Base-by-base conservation (phyloP, 1,284 basidiomycete genomes). In the Rhodotorula sp. region DNA sequence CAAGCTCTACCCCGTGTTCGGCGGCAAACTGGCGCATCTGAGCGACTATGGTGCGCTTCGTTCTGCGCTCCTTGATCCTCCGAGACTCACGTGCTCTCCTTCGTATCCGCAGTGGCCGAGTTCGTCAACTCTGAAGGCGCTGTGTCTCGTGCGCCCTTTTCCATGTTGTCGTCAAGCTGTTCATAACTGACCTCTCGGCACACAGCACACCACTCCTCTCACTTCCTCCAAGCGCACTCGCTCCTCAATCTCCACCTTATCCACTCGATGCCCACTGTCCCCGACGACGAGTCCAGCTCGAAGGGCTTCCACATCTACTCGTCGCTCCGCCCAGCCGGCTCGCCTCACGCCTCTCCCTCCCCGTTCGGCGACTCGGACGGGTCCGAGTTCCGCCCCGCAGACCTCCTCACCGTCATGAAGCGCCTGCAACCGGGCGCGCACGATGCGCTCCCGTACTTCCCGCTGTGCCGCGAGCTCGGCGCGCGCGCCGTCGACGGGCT, bases 21-120 rank as follows among this genome's bases (percentile, higher is more conserved):
- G 91, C 19, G 91, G 91, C 25, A 91, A 91, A 79, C 80, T 92
- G 56, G 89, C 88, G 1, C 91, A 92, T 79, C 90, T 90, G 86
- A 85, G 88, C 58, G 90, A 91, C 77, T 91, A 88, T 17, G 25
- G 48, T 55, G 72, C 86, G 86, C 0, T 34, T 34, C 34, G 34
- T 34, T 34, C 34, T 34, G 34, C 34, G 34, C 90, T 91, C 76
- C 91, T 87, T 79, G 82, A 89, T 74, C 48, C 13, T 5, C 12
- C 23, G 41, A 19, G 17, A 46, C 54, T 46, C 7, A 34, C 61
- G 9, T 58, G 19, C 49, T 50, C 12, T 23, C 49, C 23, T n/a
- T 16, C 8, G 23, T 5, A 1, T 4, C 2, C 27, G 27, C 54
- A 56, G 61, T 48, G 25, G 45, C 25, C 52, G 62, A 63, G 27